These are phyloP conservation scores for Raffaelea deltoideospora DNA, from an alignment of 2,329 filamentous ascomycete species.

Conservation along the genomic window DNA sequence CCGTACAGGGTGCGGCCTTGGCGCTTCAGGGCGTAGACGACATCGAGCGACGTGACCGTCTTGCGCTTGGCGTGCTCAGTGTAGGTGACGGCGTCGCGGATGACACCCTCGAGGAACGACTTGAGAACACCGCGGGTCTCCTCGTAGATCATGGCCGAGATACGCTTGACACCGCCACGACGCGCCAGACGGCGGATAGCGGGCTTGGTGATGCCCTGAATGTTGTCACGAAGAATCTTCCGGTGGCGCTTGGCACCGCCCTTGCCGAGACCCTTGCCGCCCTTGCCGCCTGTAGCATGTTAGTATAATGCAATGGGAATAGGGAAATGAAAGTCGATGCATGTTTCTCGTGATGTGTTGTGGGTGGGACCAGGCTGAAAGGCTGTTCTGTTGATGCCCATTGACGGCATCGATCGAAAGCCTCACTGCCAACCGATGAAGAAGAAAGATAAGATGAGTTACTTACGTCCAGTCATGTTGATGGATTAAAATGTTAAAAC, in stretches of 20 bases:
- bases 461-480: conserved; percentile 57
- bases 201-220: conserved; percentile 98
- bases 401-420: background rate
- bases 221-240: conserved; percentile 99
- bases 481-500: conserved; percentile 19
- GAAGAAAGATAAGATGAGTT: background rate
- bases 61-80: conserved; percentile 71
- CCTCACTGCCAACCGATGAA: no score
- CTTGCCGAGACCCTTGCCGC: conserved; percentile 38
- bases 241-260: conserved; percentile 97
- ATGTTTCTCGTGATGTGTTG: no score
- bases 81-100: conserved; percentile 64
- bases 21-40: conserved; percentile 54
- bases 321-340: no score
- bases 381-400: background rate
- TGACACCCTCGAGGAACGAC: conserved; percentile 64
- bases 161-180: conserved; percentile 99
- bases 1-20: conserved; percentile 69
- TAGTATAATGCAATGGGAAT: background rate
- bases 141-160: conserved; percentile 84
- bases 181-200: conserved; percentile 96
- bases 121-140: conserved; percentile 65
- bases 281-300: background rate
- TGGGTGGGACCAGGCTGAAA: background rate
- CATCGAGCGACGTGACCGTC: conserved; percentile 58